Conservation (phyloP, 2,329 filamentous ascomycete species). For the Diaporthe sp. region DNA sequence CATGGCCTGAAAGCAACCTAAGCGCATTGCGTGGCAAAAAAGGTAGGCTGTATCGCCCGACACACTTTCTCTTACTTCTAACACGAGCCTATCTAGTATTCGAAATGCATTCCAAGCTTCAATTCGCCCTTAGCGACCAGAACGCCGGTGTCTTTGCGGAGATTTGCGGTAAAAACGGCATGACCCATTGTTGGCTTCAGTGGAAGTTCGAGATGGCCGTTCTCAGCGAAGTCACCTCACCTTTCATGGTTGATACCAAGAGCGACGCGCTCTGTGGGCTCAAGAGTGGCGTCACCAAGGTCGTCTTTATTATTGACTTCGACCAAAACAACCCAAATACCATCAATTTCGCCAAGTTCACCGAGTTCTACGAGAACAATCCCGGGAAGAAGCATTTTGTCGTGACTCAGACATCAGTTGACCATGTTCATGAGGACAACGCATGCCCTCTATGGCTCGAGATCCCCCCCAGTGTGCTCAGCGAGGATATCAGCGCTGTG, state of each 20-base stretch:
- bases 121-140: slow-evolving; percentile 17
- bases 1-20: not conserved
- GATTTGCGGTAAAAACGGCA: slow-evolving; percentile 13
- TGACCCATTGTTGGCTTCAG: slow-evolving; percentile 23
- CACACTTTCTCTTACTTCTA: not conserved
- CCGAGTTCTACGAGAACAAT: slow-evolving; percentile 5
- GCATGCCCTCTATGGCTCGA: slow-evolving; percentile 26
- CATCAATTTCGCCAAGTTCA: slow-evolving; percentile 26
- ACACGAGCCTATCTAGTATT: not conserved
- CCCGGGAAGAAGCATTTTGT: slow-evolving; percentile 11
- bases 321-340: slow-evolving; percentile 14
- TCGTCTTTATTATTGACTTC: slow-evolving; percentile 28
- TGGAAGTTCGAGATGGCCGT: slow-evolving; percentile 29
- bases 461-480: not conserved
- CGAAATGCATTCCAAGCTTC: slow-evolving; percentile 1
- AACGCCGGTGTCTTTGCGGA: slow-evolving; percentile 7
- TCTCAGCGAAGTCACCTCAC: not conserved
- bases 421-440: slow-evolving; percentile 19
- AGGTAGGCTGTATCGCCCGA: not conserved
- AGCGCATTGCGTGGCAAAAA: too few relatives aligned
- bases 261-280: not conserved
- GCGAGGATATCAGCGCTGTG: slow-evolving; percentile 13
- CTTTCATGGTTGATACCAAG: slow-evolving; percentile 5
- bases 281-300: slow-evolving; percentile 7
- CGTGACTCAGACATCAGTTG: slow-evolving; percentile 30